Evolutionary conservation across 2,329 filamentous ascomycete genomes (phyloP).

Genomic region (Claviceps pusilla): DNA sequence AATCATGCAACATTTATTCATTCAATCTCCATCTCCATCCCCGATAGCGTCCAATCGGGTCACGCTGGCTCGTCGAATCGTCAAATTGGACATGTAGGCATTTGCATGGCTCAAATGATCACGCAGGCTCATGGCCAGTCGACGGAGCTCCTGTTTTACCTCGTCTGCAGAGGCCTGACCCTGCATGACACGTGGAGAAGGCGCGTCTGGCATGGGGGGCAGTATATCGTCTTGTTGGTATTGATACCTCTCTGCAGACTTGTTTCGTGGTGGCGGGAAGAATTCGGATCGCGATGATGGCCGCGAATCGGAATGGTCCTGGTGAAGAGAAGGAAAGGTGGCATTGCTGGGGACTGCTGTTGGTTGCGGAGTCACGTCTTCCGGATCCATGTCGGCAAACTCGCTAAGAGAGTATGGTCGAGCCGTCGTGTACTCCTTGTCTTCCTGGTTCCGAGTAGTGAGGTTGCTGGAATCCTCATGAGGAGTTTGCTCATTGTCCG

Average conservation of each 20-base stretch:
- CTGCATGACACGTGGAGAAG: constrained; percentile 38
- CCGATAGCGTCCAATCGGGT: constrained; percentile 10
- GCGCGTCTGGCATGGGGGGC: constrained; percentile 28
- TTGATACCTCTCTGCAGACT: constrained; percentile 3
- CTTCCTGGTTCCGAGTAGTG: constrained; percentile 4
- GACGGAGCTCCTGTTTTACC: constrained; percentile 34
- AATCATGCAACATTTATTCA: not conserved
- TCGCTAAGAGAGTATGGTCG: constrained; percentile 26
- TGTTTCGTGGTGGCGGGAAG: not conserved
- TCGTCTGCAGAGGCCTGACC: constrained; percentile 36
- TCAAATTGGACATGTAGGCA: constrained; percentile 27
- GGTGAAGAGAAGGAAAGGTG: constrained; percentile 2
- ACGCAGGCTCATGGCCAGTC: constrained; percentile 32
- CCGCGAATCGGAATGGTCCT: constrained; percentile 8
- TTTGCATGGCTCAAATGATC: constrained; percentile 34
- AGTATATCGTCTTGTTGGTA: constrained; percentile 11
- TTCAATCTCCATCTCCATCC: not conserved
- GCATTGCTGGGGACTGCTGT: constrained; percentile 11
- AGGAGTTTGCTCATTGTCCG: constrained; percentile 7
- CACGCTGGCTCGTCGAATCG: constrained; percentile 20
- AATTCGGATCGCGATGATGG: constrained; percentile 5
- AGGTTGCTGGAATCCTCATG: constrained; percentile 3
- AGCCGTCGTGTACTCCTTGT: constrained; percentile 3
- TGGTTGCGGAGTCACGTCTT: constrained; percentile 19
- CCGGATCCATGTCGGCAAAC: constrained; percentile 26